phyloP scores from a whole-genome alignment of 805 yeast species.

The Candida montana region DNA sequence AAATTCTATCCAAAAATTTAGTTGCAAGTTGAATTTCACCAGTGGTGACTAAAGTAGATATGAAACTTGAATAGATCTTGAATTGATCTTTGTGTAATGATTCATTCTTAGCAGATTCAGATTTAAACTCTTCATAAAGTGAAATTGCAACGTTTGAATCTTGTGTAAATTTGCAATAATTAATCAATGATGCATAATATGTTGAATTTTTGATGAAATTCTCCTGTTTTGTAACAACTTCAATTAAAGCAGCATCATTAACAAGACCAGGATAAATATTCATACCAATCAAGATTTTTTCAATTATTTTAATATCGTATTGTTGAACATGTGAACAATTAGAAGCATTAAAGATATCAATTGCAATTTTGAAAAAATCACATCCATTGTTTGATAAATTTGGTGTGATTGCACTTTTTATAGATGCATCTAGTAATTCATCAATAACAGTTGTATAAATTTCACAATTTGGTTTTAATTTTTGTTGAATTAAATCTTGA shows the following conservation, averaged over 20 bases:
- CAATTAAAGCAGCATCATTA: constrained; percentile 27
- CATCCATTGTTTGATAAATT: constrained; percentile 34
- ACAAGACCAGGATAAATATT: constrained; percentile 34
- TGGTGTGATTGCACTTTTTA: constrained; percentile 32
- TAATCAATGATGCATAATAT: constrained; percentile 35
- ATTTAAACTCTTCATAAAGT: constrained; percentile 35
- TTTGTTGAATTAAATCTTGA: constrained; percentile 54
- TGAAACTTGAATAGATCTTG: constrained; percentile 44
- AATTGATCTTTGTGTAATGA: constrained; percentile 34
- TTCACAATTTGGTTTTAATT: constrained; percentile 47
- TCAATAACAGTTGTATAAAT: constrained; percentile 51
- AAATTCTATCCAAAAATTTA: constrained; percentile 49
- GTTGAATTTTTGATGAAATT: constrained; percentile 25
- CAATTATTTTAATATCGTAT: constrained; percentile 39
- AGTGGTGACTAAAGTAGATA: constrained; percentile 47
- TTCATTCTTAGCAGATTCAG: constrained; percentile 9
- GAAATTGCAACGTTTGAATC: constrained; percentile 34
- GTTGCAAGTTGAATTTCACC: constrained; percentile 48
- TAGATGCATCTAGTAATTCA: constrained; percentile 46
- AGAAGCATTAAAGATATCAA: constrained; percentile 40
- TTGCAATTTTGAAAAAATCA: constrained; percentile 46
- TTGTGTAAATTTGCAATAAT: constrained; percentile 34
- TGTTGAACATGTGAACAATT: constrained; percentile 37
- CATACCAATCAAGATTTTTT: constrained; percentile 42
- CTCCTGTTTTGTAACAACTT: constrained; percentile 26